Evolutionary conservation across 108 stramenopile genomes (phyloP), one percentile per base, ranked within the genome.

Genomic region (Skeletonema tropicum): DNA sequence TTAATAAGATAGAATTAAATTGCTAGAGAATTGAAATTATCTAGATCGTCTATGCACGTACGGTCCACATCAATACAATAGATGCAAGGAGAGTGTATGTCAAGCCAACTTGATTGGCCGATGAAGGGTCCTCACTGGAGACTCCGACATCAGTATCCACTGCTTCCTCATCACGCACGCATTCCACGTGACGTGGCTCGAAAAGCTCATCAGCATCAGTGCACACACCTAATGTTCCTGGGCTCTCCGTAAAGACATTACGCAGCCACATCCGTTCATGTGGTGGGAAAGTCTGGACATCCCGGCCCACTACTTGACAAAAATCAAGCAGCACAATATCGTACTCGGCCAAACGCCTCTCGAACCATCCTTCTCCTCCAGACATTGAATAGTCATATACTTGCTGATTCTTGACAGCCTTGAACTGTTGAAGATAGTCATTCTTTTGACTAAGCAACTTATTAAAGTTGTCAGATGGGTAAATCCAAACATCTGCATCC

Each of bases 281-380:
- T 19, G 71, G 39, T 14, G 48, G 31, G 15, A 19, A 32, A 30
- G 13, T n/a, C 42, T n/a, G 1, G 59, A 77, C 42, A 15, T 45
- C n/a, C 0, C 42, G 15, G n/a, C 84, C 84, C 60, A 83, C 83
- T 9, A 85, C 39, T 30, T 39, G 30, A 48, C 86, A 87, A 3
- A 21, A 0, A 42, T 83, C 83, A 0, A 80, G 65, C 3, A 62
- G 74, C 11, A 83, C 83, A 14, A 83, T 74, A 35, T 83, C 89
- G 57, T 87, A 88, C 57, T 92, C 91, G 11, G 86, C 91, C 13
- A 89, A 66, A 11, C 91, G 85, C 57, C 87, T 82, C 49, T 90
- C 91, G 59, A 77, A 82, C 91, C 91, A 92, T n/a, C 73, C 75
- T 29, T 73, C 59, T 13, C 46, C 52, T 31, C 91, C 91, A 17